phyloP scores from a whole-genome alignment of 129 eudicot genomes.

The Erigeron canadensis region DNA sequence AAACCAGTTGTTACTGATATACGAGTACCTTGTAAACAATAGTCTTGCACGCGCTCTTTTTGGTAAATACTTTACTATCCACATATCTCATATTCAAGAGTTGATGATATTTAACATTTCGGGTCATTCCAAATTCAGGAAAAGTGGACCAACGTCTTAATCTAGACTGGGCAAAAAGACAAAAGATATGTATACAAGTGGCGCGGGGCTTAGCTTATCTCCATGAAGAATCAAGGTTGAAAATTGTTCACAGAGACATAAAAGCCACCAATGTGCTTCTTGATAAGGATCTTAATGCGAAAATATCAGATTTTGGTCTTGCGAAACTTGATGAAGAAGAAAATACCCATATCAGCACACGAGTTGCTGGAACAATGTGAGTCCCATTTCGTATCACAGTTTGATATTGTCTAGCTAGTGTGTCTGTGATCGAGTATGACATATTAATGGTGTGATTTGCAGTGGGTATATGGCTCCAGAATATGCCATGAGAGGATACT shows the following conservation, averaged over 20 bases:
- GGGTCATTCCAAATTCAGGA: conserved; percentile 21
- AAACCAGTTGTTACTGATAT: conserved; percentile 37
- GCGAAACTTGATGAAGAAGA: conserved; percentile 48
- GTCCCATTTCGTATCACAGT: conserved; percentile 13
- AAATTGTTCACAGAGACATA: conserved; percentile 46
- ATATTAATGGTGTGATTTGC: conserved; percentile 18
- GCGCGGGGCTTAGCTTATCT: conserved; percentile 39
- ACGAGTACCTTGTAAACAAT: conserved; percentile 43
- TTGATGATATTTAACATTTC: background rate
- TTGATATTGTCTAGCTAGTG: conserved; percentile 9
- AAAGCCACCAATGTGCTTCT: conserved; percentile 45
- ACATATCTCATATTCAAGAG: background rate
- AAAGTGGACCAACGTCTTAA: conserved; percentile 29
- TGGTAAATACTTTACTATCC: conserved; percentile 28
- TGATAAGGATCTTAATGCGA: conserved; percentile 46
- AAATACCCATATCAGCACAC: conserved; percentile 45
- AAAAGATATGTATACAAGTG: conserved; percentile 40
- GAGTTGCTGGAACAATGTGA: conserved; percentile 45
- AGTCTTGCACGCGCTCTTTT: conserved; percentile 48
- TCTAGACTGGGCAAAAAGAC: conserved; percentile 37
- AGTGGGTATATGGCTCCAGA: conserved; percentile 52
- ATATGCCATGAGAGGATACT: conserved; percentile 47
- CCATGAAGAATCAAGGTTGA: conserved; percentile 44
- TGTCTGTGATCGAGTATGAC: background rate
- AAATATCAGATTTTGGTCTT: conserved; percentile 47